phyloP scores from a whole-genome alignment of 768 basidiomycete species.

The Auricularia heimuer region DNA sequence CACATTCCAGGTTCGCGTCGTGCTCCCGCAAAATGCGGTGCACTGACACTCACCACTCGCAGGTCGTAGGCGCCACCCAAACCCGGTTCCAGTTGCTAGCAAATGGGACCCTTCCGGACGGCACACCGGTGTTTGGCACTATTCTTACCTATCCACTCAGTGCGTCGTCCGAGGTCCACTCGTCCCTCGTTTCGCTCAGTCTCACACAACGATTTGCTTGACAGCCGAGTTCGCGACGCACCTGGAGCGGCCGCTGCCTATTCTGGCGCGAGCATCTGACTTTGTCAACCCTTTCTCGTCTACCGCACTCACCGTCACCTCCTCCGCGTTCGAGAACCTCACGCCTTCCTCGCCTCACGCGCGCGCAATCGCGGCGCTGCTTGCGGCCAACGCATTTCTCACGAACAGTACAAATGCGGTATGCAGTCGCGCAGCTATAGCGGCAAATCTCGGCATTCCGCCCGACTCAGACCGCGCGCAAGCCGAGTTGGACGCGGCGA shows the following conservation, averaged over 20 bases:
- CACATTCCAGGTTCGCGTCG: not conserved
- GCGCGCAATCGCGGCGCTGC: not conserved
- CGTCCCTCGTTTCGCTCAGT: not conserved
- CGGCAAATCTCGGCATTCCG: not conserved
- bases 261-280: not conserved
- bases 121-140: not conserved
- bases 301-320: not conserved
- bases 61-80: not conserved
- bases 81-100: not conserved
- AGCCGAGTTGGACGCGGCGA: not conserved
- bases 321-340: not conserved
- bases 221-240: not conserved
- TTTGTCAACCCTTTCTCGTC: not conserved
- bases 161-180: not conserved
- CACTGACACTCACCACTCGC: not conserved
- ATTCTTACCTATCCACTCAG: not conserved
- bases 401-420: not conserved
- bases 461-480: not conserved
- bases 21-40: not conserved
- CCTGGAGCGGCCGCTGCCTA: not conserved
- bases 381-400: not conserved
- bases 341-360: not conserved
- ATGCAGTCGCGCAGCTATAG: not conserved
- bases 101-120: not conserved
- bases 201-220: not conserved